Conservation (phyloP, 139 green algal species). For the Chlorella sp. region DNA sequence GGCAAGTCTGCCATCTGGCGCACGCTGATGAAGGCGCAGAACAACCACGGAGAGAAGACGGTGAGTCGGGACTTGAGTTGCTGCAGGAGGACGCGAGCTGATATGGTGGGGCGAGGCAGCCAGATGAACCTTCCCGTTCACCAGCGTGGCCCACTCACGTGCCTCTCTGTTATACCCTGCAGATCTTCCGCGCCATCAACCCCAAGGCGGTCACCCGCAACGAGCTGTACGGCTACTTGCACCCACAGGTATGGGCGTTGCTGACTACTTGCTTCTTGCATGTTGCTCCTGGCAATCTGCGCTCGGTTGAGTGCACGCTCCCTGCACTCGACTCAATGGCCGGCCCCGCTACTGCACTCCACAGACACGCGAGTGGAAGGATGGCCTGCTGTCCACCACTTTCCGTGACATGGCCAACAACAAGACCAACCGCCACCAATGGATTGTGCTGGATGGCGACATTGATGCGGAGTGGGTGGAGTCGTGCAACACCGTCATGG, state of each 20-base stretch:
- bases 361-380: slow-evolving; percentile 92
- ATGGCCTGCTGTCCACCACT: slow-evolving; percentile 83
- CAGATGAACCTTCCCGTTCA: background rate
- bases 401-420: slow-evolving; percentile 72
- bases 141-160: too few relatives aligned
- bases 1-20: slow-evolving; percentile 94
- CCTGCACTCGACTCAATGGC: background rate
- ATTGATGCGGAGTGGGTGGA: slow-evolving; percentile 91
- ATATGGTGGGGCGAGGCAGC: background rate
- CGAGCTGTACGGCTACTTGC: slow-evolving; percentile 94
- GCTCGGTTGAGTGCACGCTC: background rate
- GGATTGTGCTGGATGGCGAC: slow-evolving; percentile 96
- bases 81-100: background rate
- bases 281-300: background rate
- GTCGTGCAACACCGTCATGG: slow-evolving; percentile 95
- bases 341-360: background rate
- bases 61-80: slow-evolving; percentile 24
- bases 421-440: slow-evolving; percentile 89
- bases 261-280: background rate
- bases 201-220: slow-evolving; percentile 88
- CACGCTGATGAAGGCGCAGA: slow-evolving; percentile 87
- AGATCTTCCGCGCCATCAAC: slow-evolving; percentile 52
- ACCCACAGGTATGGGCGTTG: slow-evolving; percentile 50
- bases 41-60: slow-evolving; percentile 75
- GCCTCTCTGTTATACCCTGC: background rate